Evolutionary conservation across 2,329 filamentous ascomycete species (phyloP), one percentile per base, ranked within the genome.

Genomic region (Fusarium bulbicola): DNA sequence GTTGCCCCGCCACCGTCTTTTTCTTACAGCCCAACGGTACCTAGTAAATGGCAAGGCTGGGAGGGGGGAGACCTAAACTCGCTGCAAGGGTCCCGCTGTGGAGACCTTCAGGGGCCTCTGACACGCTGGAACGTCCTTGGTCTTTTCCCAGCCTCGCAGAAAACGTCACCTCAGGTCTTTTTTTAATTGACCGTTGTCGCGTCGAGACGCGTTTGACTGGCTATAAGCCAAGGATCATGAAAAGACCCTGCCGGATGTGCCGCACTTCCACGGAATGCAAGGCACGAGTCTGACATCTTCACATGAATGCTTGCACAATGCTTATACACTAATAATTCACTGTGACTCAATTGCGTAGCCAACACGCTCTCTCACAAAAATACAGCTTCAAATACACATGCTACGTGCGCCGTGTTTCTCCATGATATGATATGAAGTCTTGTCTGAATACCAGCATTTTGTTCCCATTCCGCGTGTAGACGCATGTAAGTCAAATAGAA

Each of bases 1-100:
- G 85, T 85, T 86, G 84, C 84, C 85, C 84, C 82, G 85, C 85
- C 85, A 86, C 83, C 81, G 69, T 65, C 78, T 82, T 81, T 79
- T 74, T 37, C 77, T 77, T 80, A 79, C 81, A 79, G 59, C 59
- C 72, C 50, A 42, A 30, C 10, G 11, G n/a, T n/a, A 32, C 32
- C 32, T 32, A 32, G 59, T 77, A 81, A 81, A 76, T 75, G 59
- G 74, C 79, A 80, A 80, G 80, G 81, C 80, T 82, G 80, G 80
- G 75, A 36, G 50, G 79, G 80, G 78, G 80, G 76, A 80, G 73
- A n/a, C 40, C 49, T 53, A 59, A 54, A 66, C 26, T 66, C 13
- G 28, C 62, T 74, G 42, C 70, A 73, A 53, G 66, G 70, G 66
- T 71, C 54, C 21, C 46, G 20, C 34, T 36, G 58, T 74, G 71